Evolutionary conservation across 2,329 filamentous ascomycete genomes (phyloP).

Genomic region (Sporothrix pseudoabietina): DNA sequence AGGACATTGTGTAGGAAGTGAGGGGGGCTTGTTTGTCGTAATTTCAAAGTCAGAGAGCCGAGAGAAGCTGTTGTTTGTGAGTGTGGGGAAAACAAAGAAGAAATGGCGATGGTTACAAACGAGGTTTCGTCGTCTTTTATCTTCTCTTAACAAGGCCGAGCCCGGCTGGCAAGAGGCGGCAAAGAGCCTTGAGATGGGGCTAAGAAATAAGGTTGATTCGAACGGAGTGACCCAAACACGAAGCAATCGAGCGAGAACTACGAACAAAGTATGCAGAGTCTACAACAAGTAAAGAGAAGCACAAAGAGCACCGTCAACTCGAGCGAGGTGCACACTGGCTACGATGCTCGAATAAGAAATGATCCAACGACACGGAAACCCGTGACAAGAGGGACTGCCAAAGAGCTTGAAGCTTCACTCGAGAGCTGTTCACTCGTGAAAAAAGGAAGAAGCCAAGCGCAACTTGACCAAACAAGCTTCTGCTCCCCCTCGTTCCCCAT

Average conservation of each 20-base stretch:
- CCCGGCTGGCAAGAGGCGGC: neutral
- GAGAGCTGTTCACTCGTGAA: neutral
- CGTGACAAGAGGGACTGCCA: neutral
- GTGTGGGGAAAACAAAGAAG: neutral
- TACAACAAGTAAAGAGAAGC: neutral
- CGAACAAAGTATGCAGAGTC: neutral
- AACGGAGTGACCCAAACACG: neutral
- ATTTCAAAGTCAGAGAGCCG: neutral
- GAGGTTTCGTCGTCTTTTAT: constrained; percentile 3
- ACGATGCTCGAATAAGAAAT: neutral
- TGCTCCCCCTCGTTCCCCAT: neutral
- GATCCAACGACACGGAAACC: neutral
- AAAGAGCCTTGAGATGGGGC: neutral
- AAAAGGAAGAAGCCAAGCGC: neutral
- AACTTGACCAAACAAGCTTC: neutral
- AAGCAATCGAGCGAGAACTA: neutral
- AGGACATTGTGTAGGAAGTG: neutral
- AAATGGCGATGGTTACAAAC: neutral
- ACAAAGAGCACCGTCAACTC: neutral
- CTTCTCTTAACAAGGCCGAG: neutral
- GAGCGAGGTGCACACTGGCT: neutral
- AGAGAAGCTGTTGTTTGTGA: neutral
- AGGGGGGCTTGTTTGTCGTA: neutral
- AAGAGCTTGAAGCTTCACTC: neutral
- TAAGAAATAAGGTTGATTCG: constrained; percentile 2